Percentiles rank a stretch among this genome's conserved stretches.
phyloP scores from a whole-genome alignment of 1,284 basidiomycete genomes.

The Acaromyces ingoldii region DNA sequence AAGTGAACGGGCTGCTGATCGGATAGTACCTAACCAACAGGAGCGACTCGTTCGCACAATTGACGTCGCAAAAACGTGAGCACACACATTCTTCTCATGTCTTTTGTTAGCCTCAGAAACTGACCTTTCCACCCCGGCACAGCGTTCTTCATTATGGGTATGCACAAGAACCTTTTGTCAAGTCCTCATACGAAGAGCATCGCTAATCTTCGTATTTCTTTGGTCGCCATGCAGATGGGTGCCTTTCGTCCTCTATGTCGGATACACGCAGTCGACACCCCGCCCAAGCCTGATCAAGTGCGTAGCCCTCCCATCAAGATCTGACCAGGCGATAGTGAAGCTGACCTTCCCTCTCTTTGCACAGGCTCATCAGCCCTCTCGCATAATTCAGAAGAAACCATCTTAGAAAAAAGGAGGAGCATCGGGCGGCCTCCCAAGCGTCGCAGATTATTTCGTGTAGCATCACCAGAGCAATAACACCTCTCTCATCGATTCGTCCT shows the following conservation, averaged over 20 bases:
- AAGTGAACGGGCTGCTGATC: background rate
- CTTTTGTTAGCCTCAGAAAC: background rate
- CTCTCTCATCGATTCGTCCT: no score
- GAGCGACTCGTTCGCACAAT: conserved; percentile 45
- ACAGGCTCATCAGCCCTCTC: conserved; percentile 40
- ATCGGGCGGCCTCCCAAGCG: no score
- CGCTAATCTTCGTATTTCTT: background rate
- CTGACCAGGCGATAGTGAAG: background rate
- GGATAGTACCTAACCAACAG: conserved; percentile 10
- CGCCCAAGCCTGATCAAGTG: conserved; percentile 50
- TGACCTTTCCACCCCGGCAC: background rate
- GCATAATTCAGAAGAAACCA: conserved; percentile 23
- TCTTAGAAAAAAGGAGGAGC: no score
- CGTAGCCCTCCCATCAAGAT: background rate
- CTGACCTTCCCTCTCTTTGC: background rate
- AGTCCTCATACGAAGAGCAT: background rate
- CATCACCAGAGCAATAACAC: no score
- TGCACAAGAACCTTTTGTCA: background rate
- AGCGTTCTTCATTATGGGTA: conserved; percentile 2
- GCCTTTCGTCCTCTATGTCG: conserved; percentile 48
- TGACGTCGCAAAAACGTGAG: conserved; percentile 47
- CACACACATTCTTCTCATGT: background rate
- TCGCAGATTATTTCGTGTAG: no score
- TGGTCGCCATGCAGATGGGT: conserved; percentile 29
- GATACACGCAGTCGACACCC: conserved; percentile 43